Base-by-base conservation (phyloP, 2,329 filamentous ascomycete species). In the Aureobasidium sp. region DNA sequence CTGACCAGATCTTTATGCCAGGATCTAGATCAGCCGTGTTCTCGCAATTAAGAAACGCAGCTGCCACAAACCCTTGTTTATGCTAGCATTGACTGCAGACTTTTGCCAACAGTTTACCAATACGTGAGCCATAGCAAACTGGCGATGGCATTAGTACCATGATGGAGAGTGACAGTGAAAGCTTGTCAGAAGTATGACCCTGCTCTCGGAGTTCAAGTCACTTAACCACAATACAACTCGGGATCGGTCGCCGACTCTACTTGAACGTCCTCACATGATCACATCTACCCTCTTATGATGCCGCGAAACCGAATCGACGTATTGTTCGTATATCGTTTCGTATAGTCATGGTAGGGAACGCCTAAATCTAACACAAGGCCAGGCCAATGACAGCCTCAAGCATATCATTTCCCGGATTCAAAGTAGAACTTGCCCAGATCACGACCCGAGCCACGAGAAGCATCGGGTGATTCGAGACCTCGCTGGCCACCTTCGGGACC, bases 351-450 rank as follows among this genome's bases (percentile, higher is more conserved):
- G 17, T 42, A 42, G n/a, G 29, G 12, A 32, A 51, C 9, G 32
- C 29, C 32, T 13, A 32, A 12, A 7, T 29, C 2, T n/a, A 17
- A 17, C 20, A 5, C 5, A 17, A 15, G 13, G 4, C 46, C 5
- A 23, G 8, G 17, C 5, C 5, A 9, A 1, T 36, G 27, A 20
- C 20, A 34, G 13, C 7, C 10, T 10, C 29, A 20, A 29, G 23
- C 5, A 34, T n/a, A 44, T 62, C 61, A 66, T 29, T 64, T 60
- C 10, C 34, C 42, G 3, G 70, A 70, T 69, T 87, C 85, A 67
- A 86, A 87, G 66, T 83, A 84, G 67, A 86, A 85, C 65, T 80
- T 81, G 15, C 84, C 84, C 57, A 86, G 67, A 12, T 78, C 79
- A 26, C 64, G 37, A 13, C 62, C 60, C 1, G 42, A 8, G 20